These are phyloP conservation scores for Brachypodium distachyon DNA, from an alignment of 202 grass and related monocot genomes.

Conservation along the genomic window DNA sequence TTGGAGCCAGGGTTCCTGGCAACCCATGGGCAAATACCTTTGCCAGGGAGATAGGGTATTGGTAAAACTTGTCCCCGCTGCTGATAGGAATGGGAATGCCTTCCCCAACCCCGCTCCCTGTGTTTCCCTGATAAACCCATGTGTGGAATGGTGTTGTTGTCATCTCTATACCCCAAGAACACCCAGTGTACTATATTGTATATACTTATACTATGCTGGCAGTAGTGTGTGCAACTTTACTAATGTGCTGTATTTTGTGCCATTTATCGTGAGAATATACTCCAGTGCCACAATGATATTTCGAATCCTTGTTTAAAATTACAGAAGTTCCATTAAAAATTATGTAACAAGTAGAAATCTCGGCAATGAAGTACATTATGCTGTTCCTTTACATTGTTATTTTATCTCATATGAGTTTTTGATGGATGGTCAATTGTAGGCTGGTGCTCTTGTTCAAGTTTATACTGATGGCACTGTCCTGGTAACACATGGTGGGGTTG, in stretches of 20 bases:
- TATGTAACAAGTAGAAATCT: background rate
- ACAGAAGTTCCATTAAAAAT: background rate
- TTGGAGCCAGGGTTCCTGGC: too few species aligned
- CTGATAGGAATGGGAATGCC: background rate
- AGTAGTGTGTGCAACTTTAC: background rate
- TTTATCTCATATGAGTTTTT: constrained; percentile 3
- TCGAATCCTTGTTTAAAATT: background rate
- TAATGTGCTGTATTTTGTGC: background rate
- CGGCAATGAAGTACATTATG: background rate
- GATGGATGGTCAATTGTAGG: constrained; percentile 40
- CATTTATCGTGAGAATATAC: background rate
- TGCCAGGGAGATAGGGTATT: background rate
- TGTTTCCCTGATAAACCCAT: background rate
- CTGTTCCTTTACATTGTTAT: background rate
- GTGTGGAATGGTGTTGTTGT: background rate
- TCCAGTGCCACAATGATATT: background rate
- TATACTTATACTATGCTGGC: too few species aligned
- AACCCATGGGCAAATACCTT: too few species aligned
- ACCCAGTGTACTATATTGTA: background rate
- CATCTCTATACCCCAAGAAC: background rate
- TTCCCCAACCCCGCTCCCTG: background rate
- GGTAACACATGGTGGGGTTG: constrained; percentile 97
- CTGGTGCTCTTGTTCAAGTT: constrained; percentile 92
- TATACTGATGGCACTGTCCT: constrained; percentile 96
- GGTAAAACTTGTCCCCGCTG: background rate